These are phyloP conservation scores for Nemania bipapillata DNA, from an alignment of 2,329 filamentous ascomycete species.

Conservation along the genomic window DNA sequence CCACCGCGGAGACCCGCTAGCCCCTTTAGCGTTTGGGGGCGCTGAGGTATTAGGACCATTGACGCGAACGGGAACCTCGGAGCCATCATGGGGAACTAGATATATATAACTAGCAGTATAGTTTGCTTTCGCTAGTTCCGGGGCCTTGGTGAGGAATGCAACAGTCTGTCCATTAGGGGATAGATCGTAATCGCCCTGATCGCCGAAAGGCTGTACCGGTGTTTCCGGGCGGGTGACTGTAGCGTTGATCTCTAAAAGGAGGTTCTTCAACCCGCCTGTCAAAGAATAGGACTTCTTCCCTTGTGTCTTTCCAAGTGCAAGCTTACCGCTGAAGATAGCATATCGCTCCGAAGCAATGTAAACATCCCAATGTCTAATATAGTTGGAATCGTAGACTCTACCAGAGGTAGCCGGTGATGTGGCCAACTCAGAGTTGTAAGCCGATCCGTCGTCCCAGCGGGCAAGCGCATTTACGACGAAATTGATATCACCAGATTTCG, in stretches of 20 bases:
- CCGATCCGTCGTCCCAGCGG: conserved; percentile 30
- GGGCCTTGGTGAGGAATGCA: conserved; percentile 36
- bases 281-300: conserved; percentile 17
- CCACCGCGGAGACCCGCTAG: conserved; percentile 32
- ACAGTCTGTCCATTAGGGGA: conserved; percentile 32
- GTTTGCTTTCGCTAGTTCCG: conserved; percentile 34
- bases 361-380: conserved; percentile 34
- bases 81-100: conserved; percentile 31
- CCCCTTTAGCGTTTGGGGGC: conserved; percentile 28
- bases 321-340: conserved; percentile 33
- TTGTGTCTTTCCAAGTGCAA: conserved; percentile 7
- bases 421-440: conserved; percentile 29
- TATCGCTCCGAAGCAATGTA: conserved; percentile 31
- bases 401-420: conserved; percentile 24
- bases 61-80: conserved; percentile 26
- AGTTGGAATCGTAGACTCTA: conserved; percentile 31
- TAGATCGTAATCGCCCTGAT: conserved; percentile 31
- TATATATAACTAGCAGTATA: conserved; percentile 37
- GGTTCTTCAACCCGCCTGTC: conserved; percentile 29
- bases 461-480: conserved; percentile 35
- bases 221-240: conserved; percentile 32
- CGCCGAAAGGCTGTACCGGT: conserved; percentile 35
- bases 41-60: conserved; percentile 30
- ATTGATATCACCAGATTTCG: conserved; percentile 34
- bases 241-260: conserved; percentile 30